Base-by-base conservation (phyloP, 495 filamentous ascomycete genomes). In the Aspergillus baeticus region DNA sequence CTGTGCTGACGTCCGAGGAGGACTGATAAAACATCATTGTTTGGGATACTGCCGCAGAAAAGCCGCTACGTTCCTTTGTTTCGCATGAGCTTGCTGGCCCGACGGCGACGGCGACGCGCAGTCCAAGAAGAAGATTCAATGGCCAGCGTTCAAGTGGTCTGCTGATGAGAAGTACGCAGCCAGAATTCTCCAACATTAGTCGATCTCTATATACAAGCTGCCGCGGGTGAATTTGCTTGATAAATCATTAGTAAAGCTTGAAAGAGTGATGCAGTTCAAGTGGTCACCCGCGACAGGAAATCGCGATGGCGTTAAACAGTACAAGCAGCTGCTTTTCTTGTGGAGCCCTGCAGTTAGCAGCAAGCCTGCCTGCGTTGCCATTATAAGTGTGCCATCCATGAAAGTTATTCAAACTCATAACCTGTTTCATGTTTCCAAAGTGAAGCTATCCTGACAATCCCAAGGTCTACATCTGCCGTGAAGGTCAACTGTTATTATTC, bases 111-210 rank as follows among this genome's bases (percentile, higher is more conserved):
- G 78, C 44, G 79, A 76, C 26, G 91, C 88, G 63, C 84, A 88
- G 60, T 87, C 85, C 10, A 90, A 91, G 76, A 88, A 90, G 74
- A 97, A 97, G 81, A 85, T 95, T 51, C 89, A 92, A 61, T 98
- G 94, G 94, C 94, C 94, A 20, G 91, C 93, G 10, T 98, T 98
- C 83, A 98, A 98, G 74, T 98, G 94, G 94, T 96, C 93, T 42
- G 77, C 94, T 5, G 94, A 98, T 66, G 91, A 96, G 77, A 92
- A 92, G 70, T 98, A 97, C 70, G 92, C 96, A 42, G 94, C 94
- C 5, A 84, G 94, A 41, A 86, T 98, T 77, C 89, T 86, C 51
- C 93, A 90, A 52, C 88, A 86, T 55, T 84, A 91, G 58, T 89
- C 90, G 26, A 91, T 98, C 66, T 95, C 92, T 37, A 86, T 98